phyloP scores from a whole-genome alignment of 2,329 filamentous ascomycete species.

The Coniochaeta hoffmannii region DNA sequence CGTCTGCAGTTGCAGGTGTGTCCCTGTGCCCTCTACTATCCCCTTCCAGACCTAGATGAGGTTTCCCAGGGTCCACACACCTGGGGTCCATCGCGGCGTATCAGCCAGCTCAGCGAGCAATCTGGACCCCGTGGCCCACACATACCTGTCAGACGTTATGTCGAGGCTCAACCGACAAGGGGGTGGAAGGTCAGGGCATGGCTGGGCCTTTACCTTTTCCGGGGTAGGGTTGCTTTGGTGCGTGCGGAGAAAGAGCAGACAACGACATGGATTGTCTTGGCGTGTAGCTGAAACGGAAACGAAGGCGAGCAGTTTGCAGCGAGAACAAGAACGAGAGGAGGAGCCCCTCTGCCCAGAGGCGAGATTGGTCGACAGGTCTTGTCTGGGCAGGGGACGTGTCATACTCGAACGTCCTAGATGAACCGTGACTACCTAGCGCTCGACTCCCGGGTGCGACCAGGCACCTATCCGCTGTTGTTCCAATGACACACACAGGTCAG shows the following conservation, averaged over 20 bases:
- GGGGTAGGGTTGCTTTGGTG: background rate
- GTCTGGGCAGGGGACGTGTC: background rate
- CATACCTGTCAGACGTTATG: background rate
- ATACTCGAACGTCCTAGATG: background rate
- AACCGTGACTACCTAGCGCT: background rate
- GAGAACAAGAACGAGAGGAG: background rate
- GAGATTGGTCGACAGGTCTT: background rate
- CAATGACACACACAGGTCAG: background rate
- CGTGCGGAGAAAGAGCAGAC: background rate
- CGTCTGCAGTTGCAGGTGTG: background rate
- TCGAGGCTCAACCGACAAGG: background rate
- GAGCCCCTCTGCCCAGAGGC: background rate
- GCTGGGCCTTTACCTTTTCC: background rate
- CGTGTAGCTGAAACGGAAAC: no score
- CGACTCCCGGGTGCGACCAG: background rate
- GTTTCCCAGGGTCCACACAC: background rate
- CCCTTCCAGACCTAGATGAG: background rate
- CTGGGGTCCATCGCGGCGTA: background rate
- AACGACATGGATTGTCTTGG: background rate
- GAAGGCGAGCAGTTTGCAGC: background rate
- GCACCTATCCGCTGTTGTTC: background rate
- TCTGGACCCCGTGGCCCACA: background rate
- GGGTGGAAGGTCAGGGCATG: background rate
- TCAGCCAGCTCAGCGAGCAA: background rate
- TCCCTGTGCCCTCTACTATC: background rate